phyloP scores from a whole-genome alignment of 768 basidiomycete species.

The Paxillus ammoniavirescens region DNA sequence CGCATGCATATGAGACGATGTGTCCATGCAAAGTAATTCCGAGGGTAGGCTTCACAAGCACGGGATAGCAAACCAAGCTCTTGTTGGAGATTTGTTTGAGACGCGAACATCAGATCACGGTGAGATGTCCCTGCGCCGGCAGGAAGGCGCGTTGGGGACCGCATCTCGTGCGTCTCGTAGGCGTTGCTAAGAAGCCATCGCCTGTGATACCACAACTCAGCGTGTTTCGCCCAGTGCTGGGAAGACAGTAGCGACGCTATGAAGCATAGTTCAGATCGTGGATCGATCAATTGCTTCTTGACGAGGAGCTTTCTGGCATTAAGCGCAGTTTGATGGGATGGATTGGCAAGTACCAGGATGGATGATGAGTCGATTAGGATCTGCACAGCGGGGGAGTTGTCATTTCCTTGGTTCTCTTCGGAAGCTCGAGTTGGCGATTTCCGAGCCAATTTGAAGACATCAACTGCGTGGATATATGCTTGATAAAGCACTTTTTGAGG shows the following conservation, averaged over 20 bases:
- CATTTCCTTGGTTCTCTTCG: not conserved
- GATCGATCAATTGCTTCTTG: slow-evolving; percentile 32
- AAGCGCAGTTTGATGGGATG: slow-evolving; percentile 67
- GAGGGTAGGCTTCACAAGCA: slow-evolving; percentile 62
- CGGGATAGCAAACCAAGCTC: slow-evolving; percentile 49
- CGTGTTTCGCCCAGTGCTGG: slow-evolving; percentile 59
- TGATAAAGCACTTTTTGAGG: slow-evolving; percentile 56
- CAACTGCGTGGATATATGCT: slow-evolving; percentile 47
- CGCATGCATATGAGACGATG: slow-evolving; percentile 55
- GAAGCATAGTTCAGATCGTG: slow-evolving; percentile 47
- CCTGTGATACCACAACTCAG: slow-evolving; percentile 68
- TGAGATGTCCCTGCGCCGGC: not conserved
- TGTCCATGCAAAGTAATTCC: slow-evolving; percentile 75
- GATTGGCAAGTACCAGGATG: slow-evolving; percentile 62
- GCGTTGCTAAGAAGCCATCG: slow-evolving; percentile 53
- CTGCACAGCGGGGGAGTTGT: slow-evolving; percentile 6
- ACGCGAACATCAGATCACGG: slow-evolving; percentile 23
- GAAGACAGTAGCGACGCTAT: slow-evolving; percentile 48
- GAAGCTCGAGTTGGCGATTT: not conserved
- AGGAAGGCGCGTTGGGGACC: not conserved
- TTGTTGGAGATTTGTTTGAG: slow-evolving; percentile 32
- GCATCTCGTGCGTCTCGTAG: slow-evolving; percentile 25
- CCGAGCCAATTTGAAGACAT: slow-evolving; percentile 33
- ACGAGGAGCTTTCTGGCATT: slow-evolving; percentile 59
- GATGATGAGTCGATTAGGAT: slow-evolving; percentile 36